Evolutionary conservation across 2,329 filamentous ascomycete species (phyloP), one percentile per base, ranked within the genome.

Genomic region (Cryphonectria carpinicola): DNA sequence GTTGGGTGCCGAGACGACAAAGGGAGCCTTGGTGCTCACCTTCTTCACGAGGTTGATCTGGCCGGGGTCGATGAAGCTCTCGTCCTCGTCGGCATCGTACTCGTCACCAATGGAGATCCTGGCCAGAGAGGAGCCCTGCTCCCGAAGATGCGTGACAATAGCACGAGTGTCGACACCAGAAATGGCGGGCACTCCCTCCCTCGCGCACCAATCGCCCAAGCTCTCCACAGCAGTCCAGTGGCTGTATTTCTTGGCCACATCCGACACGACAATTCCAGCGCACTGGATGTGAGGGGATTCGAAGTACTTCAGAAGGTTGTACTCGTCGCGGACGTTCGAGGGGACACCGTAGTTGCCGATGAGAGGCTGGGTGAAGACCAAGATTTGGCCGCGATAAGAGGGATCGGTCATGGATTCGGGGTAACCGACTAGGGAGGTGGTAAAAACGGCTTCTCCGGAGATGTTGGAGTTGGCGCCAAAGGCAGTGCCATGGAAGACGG

Each of bases 301-400:
- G 78, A 99, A 99, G 87, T 98, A 97, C 85, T 96, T 96, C 80
- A 98, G 87, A 71, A 99, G 89, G 77, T 96, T 96, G 82, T 90
- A 93, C 82, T 95, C 85, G 82, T 99, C 96, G 74, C 94, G 92
- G 78, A 90, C 88, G 74, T 87, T 90, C 43, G 94, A 97, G 22
- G 96, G 96, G 25, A 99, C 95, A 77, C 96, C 96, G 81, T 99
- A 99, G 88, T 99, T 99, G 80, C 96, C 96, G 79, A 99, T 98
- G 76, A 99, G 85, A 49, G 96, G 96, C 82, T 98, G 95, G 75
- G 96, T 99, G 87, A 98, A 98, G 82, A 98, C 95, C 77, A 99
- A 87, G 76, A 99, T 98, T 86, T 99, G 96, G 76, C 96, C 93
- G 75, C 92, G 92, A 84, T 95, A 95, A 28, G 93, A 95, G 67